A percentile compares a stretch with the other conserved stretches of the same genome.
phyloP scores from a whole-genome alignment of 1,139 yeast genomes.

The Pichia sp. region DNA sequence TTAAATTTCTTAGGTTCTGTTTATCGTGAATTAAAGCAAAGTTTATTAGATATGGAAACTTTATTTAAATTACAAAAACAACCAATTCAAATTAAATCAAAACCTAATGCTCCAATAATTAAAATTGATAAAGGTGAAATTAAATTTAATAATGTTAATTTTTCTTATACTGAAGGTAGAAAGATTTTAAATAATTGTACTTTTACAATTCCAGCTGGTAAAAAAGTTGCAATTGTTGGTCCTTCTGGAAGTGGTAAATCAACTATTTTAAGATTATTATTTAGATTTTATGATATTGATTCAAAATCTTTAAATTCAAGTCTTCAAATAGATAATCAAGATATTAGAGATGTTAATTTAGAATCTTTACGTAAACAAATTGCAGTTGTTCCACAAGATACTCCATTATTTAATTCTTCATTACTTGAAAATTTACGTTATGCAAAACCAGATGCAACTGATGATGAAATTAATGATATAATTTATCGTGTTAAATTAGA shows the following conservation, averaged over 20 bases:
- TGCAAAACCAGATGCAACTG: conserved; percentile 71
- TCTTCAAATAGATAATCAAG: conserved; percentile 84
- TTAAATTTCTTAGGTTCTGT: conserved; percentile 92
- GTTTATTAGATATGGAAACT: conserved; percentile 88
- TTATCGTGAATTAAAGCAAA: conserved; percentile 88
- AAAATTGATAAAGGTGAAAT: conserved; percentile 62
- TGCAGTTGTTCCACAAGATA: conserved; percentile 97
- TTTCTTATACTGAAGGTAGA: conserved; percentile 86
- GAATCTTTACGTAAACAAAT: conserved; percentile 68
- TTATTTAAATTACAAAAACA: conserved; percentile 76
- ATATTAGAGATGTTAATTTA: conserved; percentile 66
- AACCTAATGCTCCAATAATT: conserved; percentile 57
- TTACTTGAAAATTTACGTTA: conserved; percentile 82
- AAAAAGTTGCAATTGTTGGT: conserved; percentile 89
- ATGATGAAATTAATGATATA: conserved; percentile 62
- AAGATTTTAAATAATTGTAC: conserved; percentile 77
- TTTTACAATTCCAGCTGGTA: conserved; percentile 85
- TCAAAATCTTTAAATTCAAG: conserved; percentile 44
- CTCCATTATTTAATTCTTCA: conserved; percentile 90
- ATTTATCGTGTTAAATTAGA: conserved; percentile 68
- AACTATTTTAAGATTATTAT: conserved; percentile 74
- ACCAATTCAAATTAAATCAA: conserved; percentile 58
- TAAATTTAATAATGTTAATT: conserved; percentile 82
- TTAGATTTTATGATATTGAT: conserved; percentile 82
- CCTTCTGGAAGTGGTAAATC: conserved; percentile 96